phyloP scores from a whole-genome alignment of 441 rosid species.

The Gossypium aridum region DNA sequence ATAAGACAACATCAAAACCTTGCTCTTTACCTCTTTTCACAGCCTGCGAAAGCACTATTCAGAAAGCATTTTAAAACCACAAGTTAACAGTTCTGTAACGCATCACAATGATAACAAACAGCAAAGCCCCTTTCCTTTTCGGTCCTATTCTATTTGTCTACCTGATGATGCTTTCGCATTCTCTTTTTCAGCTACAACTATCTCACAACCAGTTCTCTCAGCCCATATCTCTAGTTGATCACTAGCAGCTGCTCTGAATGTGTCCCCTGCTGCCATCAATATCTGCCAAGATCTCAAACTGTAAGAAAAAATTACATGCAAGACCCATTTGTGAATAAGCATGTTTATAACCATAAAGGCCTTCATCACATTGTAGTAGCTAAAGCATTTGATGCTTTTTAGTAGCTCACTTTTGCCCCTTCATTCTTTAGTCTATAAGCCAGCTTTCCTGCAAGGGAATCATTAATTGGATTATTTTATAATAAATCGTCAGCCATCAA shows the following conservation, averaged over 20 bases:
- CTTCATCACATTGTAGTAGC: slow-evolving; percentile 5
- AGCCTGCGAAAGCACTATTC: slow-evolving; percentile 84
- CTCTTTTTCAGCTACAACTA: slow-evolving; percentile 61
- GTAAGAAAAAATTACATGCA: slow-evolving; percentile 7
- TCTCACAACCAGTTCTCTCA: slow-evolving; percentile 79
- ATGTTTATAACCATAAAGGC: not conserved
- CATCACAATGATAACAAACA: not conserved
- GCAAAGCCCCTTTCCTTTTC: not conserved
- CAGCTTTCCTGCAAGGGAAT: slow-evolving; percentile 64
- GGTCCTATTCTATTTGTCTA: slow-evolving; percentile 15
- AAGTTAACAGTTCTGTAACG: slow-evolving; percentile 21
- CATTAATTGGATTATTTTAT: slow-evolving; percentile 6
- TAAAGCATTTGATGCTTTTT: slow-evolving; percentile 8
- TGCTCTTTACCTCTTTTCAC: slow-evolving; percentile 81
- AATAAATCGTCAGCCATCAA: not conserved
- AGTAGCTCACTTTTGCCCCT: slow-evolving; percentile 68
- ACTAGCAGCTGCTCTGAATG: slow-evolving; percentile 89
- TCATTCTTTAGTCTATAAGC: slow-evolving; percentile 80
- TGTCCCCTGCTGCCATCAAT: slow-evolving; percentile 89
- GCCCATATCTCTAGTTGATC: slow-evolving; percentile 95
- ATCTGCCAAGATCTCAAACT: slow-evolving; percentile 40
- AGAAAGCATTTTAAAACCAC: slow-evolving; percentile 45
- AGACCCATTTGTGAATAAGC: not conserved
- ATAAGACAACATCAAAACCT: slow-evolving; percentile 78
- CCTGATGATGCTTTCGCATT: slow-evolving; percentile 90